Evolutionary conservation across 225 moss, liverwort and hornwort species (phyloP).

Genomic region (Lunularia cruciata): DNA sequence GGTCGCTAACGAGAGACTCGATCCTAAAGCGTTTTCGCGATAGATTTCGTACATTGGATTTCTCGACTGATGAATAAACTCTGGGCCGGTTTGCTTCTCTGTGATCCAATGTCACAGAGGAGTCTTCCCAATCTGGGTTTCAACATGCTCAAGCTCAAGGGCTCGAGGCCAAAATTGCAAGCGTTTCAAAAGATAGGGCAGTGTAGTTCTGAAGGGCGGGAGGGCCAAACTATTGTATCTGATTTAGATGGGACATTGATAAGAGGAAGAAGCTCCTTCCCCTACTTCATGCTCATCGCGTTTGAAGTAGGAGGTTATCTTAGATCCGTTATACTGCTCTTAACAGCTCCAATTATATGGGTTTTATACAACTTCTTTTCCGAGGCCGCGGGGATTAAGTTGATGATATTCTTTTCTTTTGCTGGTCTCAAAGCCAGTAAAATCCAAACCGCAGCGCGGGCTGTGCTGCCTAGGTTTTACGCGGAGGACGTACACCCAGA

Average conservation of each 20-base stretch:
- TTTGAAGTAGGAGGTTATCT: conserved; percentile 44
- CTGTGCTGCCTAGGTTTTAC: conserved; percentile 40
- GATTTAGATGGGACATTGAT: conserved; percentile 48
- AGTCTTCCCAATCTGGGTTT: background rate
- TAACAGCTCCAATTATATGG: conserved; percentile 41
- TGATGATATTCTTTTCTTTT: conserved; percentile 46
- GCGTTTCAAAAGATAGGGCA: conserved; percentile 17
- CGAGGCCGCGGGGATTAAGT: conserved; percentile 43
- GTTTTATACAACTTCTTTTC: conserved; percentile 42
- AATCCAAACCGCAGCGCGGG: conserved; percentile 35
- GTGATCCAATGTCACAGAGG: conserved; percentile 19
- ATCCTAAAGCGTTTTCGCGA: no score
- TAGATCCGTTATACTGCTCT: conserved; percentile 32
- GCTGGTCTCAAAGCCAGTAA: conserved; percentile 36
- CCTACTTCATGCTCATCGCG: conserved; percentile 52
- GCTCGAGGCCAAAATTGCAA: conserved; percentile 8
- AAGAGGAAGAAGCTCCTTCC: conserved; percentile 41
- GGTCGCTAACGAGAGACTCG: no score
- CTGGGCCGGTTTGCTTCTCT: conserved; percentile 20
- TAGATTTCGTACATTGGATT: background rate
- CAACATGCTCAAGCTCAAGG: conserved; percentile 6
- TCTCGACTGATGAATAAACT: conserved; percentile 10
- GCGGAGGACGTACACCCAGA: conserved; percentile 47
- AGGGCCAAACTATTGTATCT: conserved; percentile 39
- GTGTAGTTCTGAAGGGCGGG: conserved; percentile 36